Evolutionary conservation across 495 filamentous ascomycete species (phyloP), one percentile per base, ranked within the genome.

Genomic region (Neurospora terricola): DNA sequence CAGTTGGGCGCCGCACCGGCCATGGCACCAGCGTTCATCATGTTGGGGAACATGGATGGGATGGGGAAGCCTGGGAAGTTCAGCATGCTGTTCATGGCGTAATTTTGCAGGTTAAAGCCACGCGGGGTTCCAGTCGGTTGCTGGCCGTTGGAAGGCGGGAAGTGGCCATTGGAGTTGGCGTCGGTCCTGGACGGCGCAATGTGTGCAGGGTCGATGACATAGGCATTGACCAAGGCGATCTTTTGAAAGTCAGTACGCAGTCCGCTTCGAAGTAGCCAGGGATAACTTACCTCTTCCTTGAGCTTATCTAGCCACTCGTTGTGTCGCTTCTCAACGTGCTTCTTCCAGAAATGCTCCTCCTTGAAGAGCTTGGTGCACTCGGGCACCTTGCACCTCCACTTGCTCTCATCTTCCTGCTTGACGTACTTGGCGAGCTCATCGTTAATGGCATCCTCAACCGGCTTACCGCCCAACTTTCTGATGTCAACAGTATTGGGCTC

Each of bases 311-410:
- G 88, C 93, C 93, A 99, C 72, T 98, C 95, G 0, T 86, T 75
- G 79, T 99, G 96, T 39, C 97, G 91, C 83, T 99, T 99, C 80
- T 98, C 96, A 23, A 98, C 89, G 77, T 99, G 96, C 84, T 99
- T 99, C 75, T 89, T 90, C 96, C 96, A 99, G 81, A 98, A 99
- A 74, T 91, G 87, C 7, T 97, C 91, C 39, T 94, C 96, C 81
- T 98, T 98, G 88, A 99, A 99, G 27, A 98, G 86, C 81, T 99
- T 99, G 0, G 92, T 90, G 81, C 96, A 99, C 42, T 97, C 93
- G 3, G 94, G 94, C 23, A 97, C 93, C 80, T 94, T 97, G 89
- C 96, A 99, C 74, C 96, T 89, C 85, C 90, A 99, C 78, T 97
- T 98, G 73, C 92, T 90, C 77, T 97, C 94, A 76, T 98, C 96